Evolutionary conservation across 2,329 filamentous ascomycete genomes (phyloP).

Genomic region (Fusarium incarnatum): DNA sequence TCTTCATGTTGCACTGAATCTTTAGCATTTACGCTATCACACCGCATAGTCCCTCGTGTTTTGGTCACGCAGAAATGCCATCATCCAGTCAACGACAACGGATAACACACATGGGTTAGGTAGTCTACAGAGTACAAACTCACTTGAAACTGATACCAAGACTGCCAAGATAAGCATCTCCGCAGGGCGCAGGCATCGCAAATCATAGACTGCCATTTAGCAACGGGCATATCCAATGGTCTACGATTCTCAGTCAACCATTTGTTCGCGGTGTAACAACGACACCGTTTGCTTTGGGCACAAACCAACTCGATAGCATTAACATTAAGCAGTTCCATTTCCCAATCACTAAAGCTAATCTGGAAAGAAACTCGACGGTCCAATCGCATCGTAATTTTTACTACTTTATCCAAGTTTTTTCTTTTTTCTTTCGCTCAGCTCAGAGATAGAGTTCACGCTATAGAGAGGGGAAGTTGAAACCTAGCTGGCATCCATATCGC

Average conservation of each 20-base stretch:
- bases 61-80: conserved; percentile 9
- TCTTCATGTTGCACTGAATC: background rate
- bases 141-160: background rate
- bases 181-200: background rate
- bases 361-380: background rate
- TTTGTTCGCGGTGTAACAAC: background rate
- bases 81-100: conserved; percentile 20
- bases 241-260: background rate
- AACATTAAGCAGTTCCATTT: background rate
- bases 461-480: background rate
- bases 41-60: conserved; percentile 5
- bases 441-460: conserved; percentile 7
- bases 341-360: background rate
- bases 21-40: conserved; percentile 13
- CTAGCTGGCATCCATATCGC: background rate
- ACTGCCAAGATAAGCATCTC: conserved; percentile 19
- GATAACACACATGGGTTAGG: conserved; percentile 26
- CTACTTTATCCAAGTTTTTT: conserved; percentile 2
- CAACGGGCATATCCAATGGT: background rate
- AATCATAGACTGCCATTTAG: conserved; percentile 3
- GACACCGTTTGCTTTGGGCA: background rate
- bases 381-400: background rate
- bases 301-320: background rate
- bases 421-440: background rate
- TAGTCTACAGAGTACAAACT: background rate